These are phyloP conservation scores for Globisporangium spiculum DNA, from an alignment of 352 stramenopile species.

Conservation along the genomic window DNA sequence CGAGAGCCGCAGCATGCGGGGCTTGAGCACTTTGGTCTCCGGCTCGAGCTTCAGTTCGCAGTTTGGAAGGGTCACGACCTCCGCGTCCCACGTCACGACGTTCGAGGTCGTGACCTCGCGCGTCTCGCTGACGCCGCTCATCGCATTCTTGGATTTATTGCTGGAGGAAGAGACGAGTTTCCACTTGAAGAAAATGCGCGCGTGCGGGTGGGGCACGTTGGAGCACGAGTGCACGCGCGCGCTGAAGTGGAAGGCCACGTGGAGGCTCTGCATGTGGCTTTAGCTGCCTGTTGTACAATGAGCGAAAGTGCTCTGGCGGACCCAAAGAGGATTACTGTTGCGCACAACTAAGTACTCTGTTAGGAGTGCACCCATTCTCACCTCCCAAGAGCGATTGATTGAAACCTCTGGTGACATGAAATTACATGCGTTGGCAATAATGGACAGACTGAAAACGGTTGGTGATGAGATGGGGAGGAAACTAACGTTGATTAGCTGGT, in stretches of 20 bases:
- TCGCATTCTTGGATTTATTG: no score
- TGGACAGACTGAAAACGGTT: neutral
- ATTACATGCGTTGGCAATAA: neutral
- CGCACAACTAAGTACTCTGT: neutral
- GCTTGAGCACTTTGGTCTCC: constrained; percentile 26
- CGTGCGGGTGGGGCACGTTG: constrained; percentile 30
- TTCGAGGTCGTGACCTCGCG: constrained; percentile 25
- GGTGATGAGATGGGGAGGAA: neutral
- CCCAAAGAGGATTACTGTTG: neutral
- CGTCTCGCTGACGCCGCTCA: constrained; percentile 15
- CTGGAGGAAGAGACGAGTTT: constrained; percentile 13
- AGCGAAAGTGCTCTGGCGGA: neutral
- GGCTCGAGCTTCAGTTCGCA: constrained; percentile 26
- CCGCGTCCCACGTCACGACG: constrained; percentile 24
- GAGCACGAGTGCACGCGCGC: constrained; percentile 31
- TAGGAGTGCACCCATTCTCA: neutral
- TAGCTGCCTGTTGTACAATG: neutral
- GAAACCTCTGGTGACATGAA: neutral
- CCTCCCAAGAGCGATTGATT: neutral
- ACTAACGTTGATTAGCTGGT: neutral
- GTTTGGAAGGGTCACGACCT: constrained; percentile 17
- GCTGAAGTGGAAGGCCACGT: constrained; percentile 29
- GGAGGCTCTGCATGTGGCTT: neutral
- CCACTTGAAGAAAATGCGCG: constrained; percentile 38
- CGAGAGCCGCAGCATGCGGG: constrained; percentile 27